A percentile compares a stretch with the other conserved stretches of the same genome.
Evolutionary conservation across 176 grass and related monocot species (phyloP).

Genomic region (Chrysopogon serrulatus): DNA sequence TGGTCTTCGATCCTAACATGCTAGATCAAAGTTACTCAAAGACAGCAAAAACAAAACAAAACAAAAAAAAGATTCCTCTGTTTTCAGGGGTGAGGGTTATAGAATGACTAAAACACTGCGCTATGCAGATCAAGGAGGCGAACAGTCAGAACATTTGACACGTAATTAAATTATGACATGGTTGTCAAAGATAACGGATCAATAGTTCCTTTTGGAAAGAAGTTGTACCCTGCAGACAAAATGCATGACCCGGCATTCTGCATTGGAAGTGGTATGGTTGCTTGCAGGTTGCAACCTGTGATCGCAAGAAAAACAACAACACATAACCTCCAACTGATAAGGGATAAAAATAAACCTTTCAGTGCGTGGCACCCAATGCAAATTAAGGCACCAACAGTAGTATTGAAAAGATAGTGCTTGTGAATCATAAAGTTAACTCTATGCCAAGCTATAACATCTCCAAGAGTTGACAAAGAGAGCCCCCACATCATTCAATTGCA

Average conservation of each 20-base stretch:
- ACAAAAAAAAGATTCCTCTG: background rate
- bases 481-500: background rate
- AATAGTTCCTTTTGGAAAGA: background rate
- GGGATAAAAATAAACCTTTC: background rate
- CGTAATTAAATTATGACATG: background rate
- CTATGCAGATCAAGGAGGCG: background rate
- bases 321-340: background rate
- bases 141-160: background rate
- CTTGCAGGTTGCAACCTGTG: background rate
- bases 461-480: background rate
- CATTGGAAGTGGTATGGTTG: background rate
- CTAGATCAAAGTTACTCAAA: background rate
- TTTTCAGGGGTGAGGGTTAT: background rate
- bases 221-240: background rate
- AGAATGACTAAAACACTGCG: background rate
- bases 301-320: background rate
- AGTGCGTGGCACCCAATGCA: background rate
- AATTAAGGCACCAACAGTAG: background rate
- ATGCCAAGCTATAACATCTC: background rate
- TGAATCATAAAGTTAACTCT: conserved; percentile 6
- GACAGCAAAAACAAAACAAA: background rate
- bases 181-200: background rate
- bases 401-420: background rate
- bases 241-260: background rate
- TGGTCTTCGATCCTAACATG: background rate